Percentiles rank a stretch among this genome's conserved stretches.
These are phyloP conservation scores for Lentinula lateritia DNA, from an alignment of 768 basidiomycete species.

Conservation along the genomic window DNA sequence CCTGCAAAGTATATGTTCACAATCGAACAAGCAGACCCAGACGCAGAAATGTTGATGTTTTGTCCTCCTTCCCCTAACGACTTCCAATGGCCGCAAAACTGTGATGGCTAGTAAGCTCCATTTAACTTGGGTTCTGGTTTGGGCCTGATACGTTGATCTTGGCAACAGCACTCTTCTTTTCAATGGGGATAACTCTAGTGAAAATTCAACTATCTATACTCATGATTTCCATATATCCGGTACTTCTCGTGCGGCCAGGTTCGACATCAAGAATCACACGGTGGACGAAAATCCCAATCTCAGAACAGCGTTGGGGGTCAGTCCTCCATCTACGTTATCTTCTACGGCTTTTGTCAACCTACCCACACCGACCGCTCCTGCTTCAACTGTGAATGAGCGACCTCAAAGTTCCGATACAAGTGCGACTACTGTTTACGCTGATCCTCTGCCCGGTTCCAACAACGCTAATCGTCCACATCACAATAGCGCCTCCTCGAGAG, in stretches of 20 bases:
- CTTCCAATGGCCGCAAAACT: constrained; percentile 25
- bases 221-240: constrained; percentile 42
- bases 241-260: constrained; percentile 17
- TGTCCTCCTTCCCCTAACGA: constrained; percentile 21
- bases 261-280: constrained; percentile 10
- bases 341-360: background rate
- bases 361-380: background rate
- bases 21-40: constrained; percentile 39
- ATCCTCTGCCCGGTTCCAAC: constrained; percentile 1
- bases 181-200: constrained; percentile 11
- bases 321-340: background rate
- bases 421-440: constrained; percentile 1
- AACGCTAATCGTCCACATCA: background rate
- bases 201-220: constrained; percentile 35
- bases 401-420: background rate
- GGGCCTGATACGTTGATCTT: background rate
- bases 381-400: background rate
- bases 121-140: background rate
- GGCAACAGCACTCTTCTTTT: constrained; percentile 28
- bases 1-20: constrained; percentile 31
- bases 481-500: constrained; percentile 5
- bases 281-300: constrained; percentile 3
- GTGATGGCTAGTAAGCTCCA: constrained; percentile 6
- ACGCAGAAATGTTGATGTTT: constrained; percentile 22
- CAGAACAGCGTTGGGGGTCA: background rate